Evolutionary conservation across 1,139 yeast genomes (phyloP), one percentile per base, ranked within the genome.

Genomic region (Pneumocystis jirovecii): DNA sequence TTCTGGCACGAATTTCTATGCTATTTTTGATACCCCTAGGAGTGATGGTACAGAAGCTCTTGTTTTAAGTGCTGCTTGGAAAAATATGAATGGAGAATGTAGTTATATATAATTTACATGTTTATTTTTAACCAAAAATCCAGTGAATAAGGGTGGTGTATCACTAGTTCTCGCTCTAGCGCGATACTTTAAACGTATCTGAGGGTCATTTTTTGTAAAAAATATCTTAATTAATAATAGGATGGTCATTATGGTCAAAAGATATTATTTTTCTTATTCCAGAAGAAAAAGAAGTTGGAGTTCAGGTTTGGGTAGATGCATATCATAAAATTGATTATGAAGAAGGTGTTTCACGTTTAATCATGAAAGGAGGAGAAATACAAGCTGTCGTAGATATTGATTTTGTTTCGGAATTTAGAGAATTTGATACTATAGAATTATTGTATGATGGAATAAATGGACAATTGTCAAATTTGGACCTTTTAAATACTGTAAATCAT

Each of bases 11-110:
- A 86, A 89, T 21, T 78, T 89, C 57, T 93, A 91, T 73, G 96
- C 90, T 0, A 83, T 91, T 19, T 80, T 89, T 76, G 96, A 89
- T 73, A 95, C 96, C 0, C 96, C 97, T 1, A 78, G 96, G 69
- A 97, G 97, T 34, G 97, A 93, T 72, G 95, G 93, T 68, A 90
- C 97, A 1, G 98, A 95, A 74, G 90, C 97, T 0, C 87, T 95
- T 84, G 96, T 91, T 1, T 75, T 95, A 62, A 87, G 86, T 10
- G 90, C 95, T 6, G 97, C 98, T 0, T 93, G 96, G 95, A 75
- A 72, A 63, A 88, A 85, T 69, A 76, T 80, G 40, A 84, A 83
- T 69, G 82, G 81, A 1, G 76, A 77, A 12, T 29, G 64, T 50
- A 21, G 21, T 50, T 50, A 25, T 15, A 50, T 44, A 21, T 19